phyloP scores from a whole-genome alignment of 192 early-diverging fungal genomes.

The Chytriomyces sp. region DNA sequence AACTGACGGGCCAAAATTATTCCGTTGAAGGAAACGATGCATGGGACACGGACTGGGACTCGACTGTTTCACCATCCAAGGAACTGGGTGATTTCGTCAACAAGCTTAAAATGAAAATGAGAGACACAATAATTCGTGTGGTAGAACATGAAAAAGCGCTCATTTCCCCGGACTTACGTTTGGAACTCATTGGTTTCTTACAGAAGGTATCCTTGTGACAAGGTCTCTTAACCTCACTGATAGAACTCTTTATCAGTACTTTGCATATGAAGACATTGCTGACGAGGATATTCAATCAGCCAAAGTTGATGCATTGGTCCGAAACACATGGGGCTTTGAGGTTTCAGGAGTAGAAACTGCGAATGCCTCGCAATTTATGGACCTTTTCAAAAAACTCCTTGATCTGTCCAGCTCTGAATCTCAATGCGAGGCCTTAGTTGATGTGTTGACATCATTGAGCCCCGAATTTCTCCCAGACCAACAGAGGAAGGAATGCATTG shows the following conservation, averaged over 20 bases:
- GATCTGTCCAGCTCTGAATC: not conserved
- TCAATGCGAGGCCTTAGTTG: conserved; percentile 12
- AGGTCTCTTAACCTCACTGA: not conserved
- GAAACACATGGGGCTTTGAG: conserved; percentile 32
- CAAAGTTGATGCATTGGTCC: conserved; percentile 27
- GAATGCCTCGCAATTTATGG: not conserved
- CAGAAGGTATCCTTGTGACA: conserved; percentile 10
- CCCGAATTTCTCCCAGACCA: not conserved
- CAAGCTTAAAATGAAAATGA: not conserved
- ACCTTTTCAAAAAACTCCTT: conserved; percentile 18
- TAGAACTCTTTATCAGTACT: conserved; percentile 8
- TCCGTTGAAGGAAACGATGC: not conserved
- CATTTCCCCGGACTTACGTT: conserved; percentile 13
- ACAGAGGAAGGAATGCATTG: not conserved
- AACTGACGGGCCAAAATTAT: not conserved
- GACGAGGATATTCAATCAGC: conserved; percentile 27
- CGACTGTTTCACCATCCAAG: not conserved
- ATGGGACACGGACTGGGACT: conserved; percentile 3
- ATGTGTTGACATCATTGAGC: not conserved
- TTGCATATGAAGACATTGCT: conserved; percentile 18
- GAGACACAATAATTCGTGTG: not conserved
- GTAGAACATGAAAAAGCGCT: not conserved
- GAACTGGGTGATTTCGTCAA: not conserved
- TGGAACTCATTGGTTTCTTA: conserved; percentile 27
- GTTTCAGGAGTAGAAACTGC: conserved; percentile 15